Conservation (phyloP, 768 basidiomycete species). For the Lactarius akahatsu region DNA sequence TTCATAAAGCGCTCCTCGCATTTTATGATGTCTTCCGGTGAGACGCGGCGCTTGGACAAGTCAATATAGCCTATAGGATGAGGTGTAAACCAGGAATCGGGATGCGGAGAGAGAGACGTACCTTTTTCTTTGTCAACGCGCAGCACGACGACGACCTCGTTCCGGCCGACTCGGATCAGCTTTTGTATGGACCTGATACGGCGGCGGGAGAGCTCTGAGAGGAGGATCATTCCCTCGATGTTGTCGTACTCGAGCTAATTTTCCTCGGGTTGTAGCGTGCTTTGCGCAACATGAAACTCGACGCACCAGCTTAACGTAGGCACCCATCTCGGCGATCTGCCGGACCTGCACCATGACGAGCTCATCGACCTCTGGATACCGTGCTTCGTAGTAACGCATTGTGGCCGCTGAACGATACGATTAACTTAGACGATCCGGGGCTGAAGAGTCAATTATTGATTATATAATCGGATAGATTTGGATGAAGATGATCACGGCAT, state of each 20-base stretch:
- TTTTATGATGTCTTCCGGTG: conserved; percentile 97
- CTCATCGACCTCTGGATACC: conserved; percentile 95
- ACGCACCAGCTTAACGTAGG: conserved; percentile 94
- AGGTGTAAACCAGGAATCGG: background rate
- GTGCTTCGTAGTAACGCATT: conserved; percentile 93
- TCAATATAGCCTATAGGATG: conserved; percentile 84
- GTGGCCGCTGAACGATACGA: conserved; percentile 6
- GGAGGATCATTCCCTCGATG: conserved; percentile 98
- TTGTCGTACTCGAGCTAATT: conserved; percentile 95
- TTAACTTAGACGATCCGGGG: background rate
- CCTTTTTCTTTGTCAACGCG: conserved; percentile 99
- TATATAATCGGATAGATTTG: conserved; percentile 14
- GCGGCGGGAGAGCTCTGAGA: conserved; percentile 95
- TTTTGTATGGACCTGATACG: conserved; percentile 98
- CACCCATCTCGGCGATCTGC: conserved; percentile 99
- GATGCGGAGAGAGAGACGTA: conserved; percentile 32
- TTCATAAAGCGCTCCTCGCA: conserved; percentile 99
- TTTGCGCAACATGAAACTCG: background rate
- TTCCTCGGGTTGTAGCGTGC: conserved; percentile 14
- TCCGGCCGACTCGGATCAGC: conserved; percentile 93
- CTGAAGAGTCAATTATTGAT: background rate
- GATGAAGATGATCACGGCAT: background rate
- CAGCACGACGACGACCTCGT: conserved; percentile 97
- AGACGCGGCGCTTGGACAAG: conserved; percentile 96
- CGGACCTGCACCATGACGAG: conserved; percentile 99